Conservation (phyloP, 2,329 filamentous ascomycete genomes). For the Coleophoma eucalyptorum region DNA sequence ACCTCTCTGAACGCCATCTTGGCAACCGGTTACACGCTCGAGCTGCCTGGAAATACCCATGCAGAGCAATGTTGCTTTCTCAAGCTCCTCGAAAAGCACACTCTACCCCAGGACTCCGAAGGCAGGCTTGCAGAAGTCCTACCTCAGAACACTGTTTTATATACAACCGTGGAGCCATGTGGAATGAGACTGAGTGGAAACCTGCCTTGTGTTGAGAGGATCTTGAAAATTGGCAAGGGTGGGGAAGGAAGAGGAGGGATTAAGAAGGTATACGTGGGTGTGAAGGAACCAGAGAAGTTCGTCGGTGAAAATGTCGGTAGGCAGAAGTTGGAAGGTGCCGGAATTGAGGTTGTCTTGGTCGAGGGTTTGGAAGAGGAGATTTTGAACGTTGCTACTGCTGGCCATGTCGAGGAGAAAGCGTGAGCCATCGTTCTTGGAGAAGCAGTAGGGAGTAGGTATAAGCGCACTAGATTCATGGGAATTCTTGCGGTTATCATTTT, state of each 20-base stretch:
- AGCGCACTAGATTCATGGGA: no score
- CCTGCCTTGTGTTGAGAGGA: constrained; percentile 72
- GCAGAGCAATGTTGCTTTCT: constrained; percentile 89
- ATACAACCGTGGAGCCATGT: constrained; percentile 92
- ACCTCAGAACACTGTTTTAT: constrained; percentile 58
- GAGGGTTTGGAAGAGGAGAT: constrained; percentile 78
- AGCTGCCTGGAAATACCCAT: constrained; percentile 90
- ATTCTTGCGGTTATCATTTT: no score
- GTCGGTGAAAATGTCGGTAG: constrained; percentile 78
- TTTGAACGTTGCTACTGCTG: constrained; percentile 75
- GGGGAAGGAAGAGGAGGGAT: constrained; percentile 37
- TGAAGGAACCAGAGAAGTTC: constrained; percentile 87
- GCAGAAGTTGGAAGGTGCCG: constrained; percentile 63
- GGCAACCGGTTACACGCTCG: constrained; percentile 84
- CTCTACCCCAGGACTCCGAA: constrained; percentile 44
- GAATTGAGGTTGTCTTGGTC: constrained; percentile 71
- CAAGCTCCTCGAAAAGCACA: constrained; percentile 57
- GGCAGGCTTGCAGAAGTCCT: constrained; percentile 42
- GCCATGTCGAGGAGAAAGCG: constrained; percentile 46
- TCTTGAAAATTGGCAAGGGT: constrained; percentile 49
- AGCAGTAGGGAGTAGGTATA: no score
- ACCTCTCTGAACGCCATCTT: constrained; percentile 55
- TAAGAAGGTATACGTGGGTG: constrained; percentile 78
- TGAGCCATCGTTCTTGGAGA: background rate
- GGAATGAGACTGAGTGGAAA: constrained; percentile 72